Percentiles rank a stretch among this genome's conserved stretches.
These are phyloP conservation scores for Ophiocordyceps camponoti-floridani DNA, from an alignment of 2,329 filamentous ascomycete genomes.

Conservation along the genomic window DNA sequence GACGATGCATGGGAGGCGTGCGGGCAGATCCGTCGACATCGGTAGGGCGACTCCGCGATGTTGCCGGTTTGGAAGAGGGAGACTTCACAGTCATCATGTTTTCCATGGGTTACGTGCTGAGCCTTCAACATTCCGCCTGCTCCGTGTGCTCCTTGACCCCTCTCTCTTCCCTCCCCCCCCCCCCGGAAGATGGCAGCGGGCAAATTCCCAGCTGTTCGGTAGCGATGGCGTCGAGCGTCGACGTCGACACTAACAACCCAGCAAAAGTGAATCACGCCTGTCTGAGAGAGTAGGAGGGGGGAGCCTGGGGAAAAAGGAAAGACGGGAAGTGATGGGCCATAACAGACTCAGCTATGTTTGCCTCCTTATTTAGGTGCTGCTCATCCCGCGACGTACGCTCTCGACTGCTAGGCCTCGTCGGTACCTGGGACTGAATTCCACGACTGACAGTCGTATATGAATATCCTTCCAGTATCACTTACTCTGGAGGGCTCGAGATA, in stretches of 20 bases:
- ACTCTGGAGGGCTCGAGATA: background rate
- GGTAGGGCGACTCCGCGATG: background rate
- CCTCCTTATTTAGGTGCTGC: constrained; percentile 1
- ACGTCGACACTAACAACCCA: background rate
- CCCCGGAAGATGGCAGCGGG: background rate
- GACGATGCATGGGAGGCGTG: background rate
- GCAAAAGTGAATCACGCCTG: constrained; percentile 4
- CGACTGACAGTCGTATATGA: background rate
- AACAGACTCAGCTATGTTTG: background rate
- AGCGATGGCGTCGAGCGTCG: background rate
- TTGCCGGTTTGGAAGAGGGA: background rate
- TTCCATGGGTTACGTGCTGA: background rate
- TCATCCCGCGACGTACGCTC: background rate
- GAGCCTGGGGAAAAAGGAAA: constrained; percentile 4
- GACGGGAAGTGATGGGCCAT: background rate
- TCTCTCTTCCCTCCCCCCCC: too few species aligned
- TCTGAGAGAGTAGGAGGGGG: constrained; percentile 2
- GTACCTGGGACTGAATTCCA: background rate
- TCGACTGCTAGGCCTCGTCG: background rate
- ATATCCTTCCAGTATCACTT: background rate
- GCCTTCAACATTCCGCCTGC: background rate
- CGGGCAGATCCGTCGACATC: background rate
- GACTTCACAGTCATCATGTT: background rate
- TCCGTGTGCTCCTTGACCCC: background rate
- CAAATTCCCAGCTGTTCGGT: background rate